These are phyloP conservation scores for Backusella sp. DNA, from an alignment of 192 early-diverging fungal species.

Conservation along the genomic window DNA sequence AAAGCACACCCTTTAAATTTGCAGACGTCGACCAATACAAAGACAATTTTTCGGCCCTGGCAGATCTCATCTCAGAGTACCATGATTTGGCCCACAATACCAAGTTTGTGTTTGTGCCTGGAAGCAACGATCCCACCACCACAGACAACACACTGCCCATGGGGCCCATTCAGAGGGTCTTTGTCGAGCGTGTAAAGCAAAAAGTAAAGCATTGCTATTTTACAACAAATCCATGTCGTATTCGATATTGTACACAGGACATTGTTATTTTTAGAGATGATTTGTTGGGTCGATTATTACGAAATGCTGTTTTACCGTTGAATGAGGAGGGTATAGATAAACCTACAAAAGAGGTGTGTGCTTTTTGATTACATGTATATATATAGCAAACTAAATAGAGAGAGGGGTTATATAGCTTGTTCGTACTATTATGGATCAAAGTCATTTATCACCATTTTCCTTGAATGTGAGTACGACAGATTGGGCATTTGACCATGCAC, in stretches of 20 bases:
- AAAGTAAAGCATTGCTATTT: slow-evolving; percentile 61
- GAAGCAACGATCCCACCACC: slow-evolving; percentile 86
- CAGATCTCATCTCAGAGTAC: slow-evolving; percentile 67
- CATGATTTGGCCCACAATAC: slow-evolving; percentile 49
- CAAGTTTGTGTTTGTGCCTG: slow-evolving; percentile 92
- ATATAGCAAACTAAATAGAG: background rate
- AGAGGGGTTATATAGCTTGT: slow-evolving; percentile 52
- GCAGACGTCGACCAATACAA: slow-evolving; percentile 64
- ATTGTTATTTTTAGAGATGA: slow-evolving; percentile 91
- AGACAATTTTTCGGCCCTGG: slow-evolving; percentile 56
- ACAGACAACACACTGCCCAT: slow-evolving; percentile 67
- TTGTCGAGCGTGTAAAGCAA: slow-evolving; percentile 57
- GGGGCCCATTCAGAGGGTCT: slow-evolving; percentile 68
- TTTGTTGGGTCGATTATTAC: slow-evolving; percentile 67
- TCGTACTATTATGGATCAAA: slow-evolving; percentile 79
- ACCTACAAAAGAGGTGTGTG: slow-evolving; percentile 27
- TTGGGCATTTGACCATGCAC: slow-evolving; percentile 81
- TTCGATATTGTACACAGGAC: slow-evolving; percentile 90
- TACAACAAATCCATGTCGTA: slow-evolving; percentile 85
- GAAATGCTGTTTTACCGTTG: slow-evolving; percentile 51
- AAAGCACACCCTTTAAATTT: slow-evolving; percentile 67
- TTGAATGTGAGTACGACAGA: slow-evolving; percentile 72
- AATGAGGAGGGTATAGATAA: slow-evolving; percentile 11
- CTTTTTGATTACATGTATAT: background rate
- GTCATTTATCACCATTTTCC: slow-evolving; percentile 83